Evolutionary conservation across 2,329 filamentous ascomycete species (phyloP).

Genomic region (Pseudogymnoascus sp.): DNA sequence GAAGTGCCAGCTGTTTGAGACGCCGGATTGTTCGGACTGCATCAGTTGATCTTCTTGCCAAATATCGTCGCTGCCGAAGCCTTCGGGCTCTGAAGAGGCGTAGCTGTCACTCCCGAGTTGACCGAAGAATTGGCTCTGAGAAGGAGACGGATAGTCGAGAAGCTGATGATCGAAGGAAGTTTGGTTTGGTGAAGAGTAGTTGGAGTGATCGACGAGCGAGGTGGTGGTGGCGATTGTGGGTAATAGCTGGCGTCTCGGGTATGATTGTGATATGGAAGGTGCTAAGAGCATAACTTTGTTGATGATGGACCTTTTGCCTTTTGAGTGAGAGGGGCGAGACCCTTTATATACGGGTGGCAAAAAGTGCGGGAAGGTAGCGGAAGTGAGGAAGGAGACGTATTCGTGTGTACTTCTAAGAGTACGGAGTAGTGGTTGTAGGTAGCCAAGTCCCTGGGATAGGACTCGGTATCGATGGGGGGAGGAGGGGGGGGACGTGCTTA

Average conservation of each 20-base stretch:
- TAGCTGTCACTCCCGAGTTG: slow-evolving; percentile 2
- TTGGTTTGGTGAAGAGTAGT: neutral
- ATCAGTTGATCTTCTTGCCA: slow-evolving; percentile 21
- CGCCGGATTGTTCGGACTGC: slow-evolving; percentile 25
- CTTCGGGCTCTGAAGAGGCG: neutral
- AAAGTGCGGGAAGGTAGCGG: neutral
- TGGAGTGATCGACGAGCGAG: neutral
- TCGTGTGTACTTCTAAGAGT: neutral
- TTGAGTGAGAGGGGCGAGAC: neutral
- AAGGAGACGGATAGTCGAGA: neutral
- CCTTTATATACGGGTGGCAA: slow-evolving; percentile 8
- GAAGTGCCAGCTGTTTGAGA: slow-evolving; percentile 23
- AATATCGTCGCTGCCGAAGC: slow-evolving; percentile 7
- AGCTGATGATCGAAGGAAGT: neutral
- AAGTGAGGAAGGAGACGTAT: neutral
- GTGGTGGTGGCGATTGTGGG: neutral
- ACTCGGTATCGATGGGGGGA: neutral
- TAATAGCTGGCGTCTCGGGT: slow-evolving; percentile 8
- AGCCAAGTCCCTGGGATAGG: neutral
- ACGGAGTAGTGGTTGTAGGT: neutral
- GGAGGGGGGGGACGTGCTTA: neutral
- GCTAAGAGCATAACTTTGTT: slow-evolving; percentile 10
- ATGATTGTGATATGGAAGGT: slow-evolving; percentile 2
- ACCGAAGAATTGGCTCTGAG: neutral
- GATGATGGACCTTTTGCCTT: neutral